These are phyloP conservation scores for Solanum etuberosum DNA, from an alignment of 257 asterid genomes.

Conservation along the genomic window DNA sequence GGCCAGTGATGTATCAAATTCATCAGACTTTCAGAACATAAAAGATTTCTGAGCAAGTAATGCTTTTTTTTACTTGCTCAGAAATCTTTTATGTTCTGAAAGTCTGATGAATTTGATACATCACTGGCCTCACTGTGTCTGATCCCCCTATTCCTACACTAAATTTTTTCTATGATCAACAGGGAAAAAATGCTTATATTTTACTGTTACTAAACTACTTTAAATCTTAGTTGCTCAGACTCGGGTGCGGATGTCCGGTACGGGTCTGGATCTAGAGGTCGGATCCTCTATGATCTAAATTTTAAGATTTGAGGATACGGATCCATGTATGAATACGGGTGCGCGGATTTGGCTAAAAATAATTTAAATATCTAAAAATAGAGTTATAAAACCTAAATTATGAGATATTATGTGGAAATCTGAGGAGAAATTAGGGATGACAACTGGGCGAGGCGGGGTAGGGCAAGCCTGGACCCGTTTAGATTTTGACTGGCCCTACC, in stretches of 20 bases:
- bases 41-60: not conserved
- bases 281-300: not conserved
- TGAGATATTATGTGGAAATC: not conserved
- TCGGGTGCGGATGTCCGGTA: not conserved
- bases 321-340: not conserved
- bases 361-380: not conserved
- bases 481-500: not conserved
- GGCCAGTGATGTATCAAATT: not conserved
- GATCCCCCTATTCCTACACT: not conserved
- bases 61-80: too few species aligned
- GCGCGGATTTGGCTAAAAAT: not conserved
- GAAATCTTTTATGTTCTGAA: not conserved
- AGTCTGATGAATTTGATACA: not conserved
- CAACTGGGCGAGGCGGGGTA: not conserved
- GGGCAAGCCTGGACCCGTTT: not conserved
- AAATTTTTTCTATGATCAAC: not conserved
- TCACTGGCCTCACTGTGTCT: not conserved
- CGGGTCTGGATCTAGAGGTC: not conserved
- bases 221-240: not conserved
- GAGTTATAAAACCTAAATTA: not conserved
- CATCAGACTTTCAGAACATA: not conserved
- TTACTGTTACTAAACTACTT: not conserved
- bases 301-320: not conserved
- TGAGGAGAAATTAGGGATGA: not conserved
- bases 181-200: not conserved